Base-by-base conservation (phyloP, 2,329 filamentous ascomycete genomes). In the Emericellopsis cladophorae region DNA sequence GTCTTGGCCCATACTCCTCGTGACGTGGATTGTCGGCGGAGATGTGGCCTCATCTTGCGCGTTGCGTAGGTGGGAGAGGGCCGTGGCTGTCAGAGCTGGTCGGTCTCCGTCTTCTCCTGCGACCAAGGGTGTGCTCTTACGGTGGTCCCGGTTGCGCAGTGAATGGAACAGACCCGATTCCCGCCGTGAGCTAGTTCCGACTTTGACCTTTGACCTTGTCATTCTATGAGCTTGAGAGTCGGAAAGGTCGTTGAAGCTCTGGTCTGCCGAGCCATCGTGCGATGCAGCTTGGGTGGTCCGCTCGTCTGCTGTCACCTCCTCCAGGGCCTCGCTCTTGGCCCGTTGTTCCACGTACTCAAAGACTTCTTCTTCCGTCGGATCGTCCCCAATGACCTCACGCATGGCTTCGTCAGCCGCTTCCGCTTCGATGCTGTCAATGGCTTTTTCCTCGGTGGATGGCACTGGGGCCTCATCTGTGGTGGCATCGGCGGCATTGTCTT, bases 131-230 rank as follows among this genome's bases (percentile, higher is more conserved):
- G 23, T 23, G 31, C 34, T 40, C 16, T 26, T 43, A 9, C 42
- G 45, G 31, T 53, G 54, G 24, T 48, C 48, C 21, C 51, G 51
- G 45, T 54, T 55, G 26, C 57, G 56, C 22, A 58, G 48, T 14
- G 55, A 53, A 39, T 55, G 54, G 26, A 29, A 29, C 12, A 29
- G 26, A 9, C 26, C 26, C 12, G 26, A 29, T 29, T 29, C 26
- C 12, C 31, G 50, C 49, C 9, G 51, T 51, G 37, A 54, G 54
- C 31, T 45, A 34, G 45, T 45, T 22, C 42, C 43, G 21, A 37
- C 40, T 15, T 44, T 43, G 36, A 37, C 23, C 39, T 37, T 45
- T 29, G 42, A 36, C 47, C 44, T 41, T 40, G 21, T 32, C 40
- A 37, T 43, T 40, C 33, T 29, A 11, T 42, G 37, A 14, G 31